Evolutionary conservation across 1,284 basidiomycete species (phyloP).

Genomic region (Pseudozyma flocculosa): DNA sequence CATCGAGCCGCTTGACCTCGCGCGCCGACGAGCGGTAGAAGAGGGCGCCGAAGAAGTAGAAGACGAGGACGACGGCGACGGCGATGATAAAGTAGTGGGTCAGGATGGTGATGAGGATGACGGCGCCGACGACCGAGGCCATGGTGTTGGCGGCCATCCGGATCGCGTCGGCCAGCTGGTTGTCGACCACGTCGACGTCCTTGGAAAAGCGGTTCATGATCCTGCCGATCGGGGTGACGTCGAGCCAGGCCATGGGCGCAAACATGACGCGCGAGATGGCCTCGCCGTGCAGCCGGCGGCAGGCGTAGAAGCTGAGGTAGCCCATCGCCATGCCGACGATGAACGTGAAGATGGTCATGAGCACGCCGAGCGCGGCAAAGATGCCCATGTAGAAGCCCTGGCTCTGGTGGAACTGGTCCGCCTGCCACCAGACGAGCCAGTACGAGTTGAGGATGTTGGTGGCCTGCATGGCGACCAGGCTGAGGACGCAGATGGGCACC

Average conservation of each 20-base stretch:
- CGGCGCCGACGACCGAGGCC: conserved; percentile 63
- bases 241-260: conserved; percentile 76
- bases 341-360: conserved; percentile 68
- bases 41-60: conserved; percentile 61
- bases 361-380: conserved; percentile 69
- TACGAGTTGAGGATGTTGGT: conserved; percentile 61
- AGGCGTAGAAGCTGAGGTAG: conserved; percentile 68
- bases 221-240: conserved; percentile 77
- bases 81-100: conserved; percentile 69
- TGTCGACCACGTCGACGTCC: conserved; percentile 86
- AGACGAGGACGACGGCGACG: conserved; percentile 58
- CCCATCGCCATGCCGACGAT: conserved; percentile 66
- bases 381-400: conserved; percentile 70
- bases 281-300: conserved; percentile 67
- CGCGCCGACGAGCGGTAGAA: conserved; percentile 87
- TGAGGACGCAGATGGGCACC: conserved; percentile 65
- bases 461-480: conserved; percentile 69
- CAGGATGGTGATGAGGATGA: conserved; percentile 70
- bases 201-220: conserved; percentile 75
- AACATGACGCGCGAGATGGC: conserved; percentile 64
- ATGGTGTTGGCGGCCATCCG: conserved; percentile 56
- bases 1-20: conserved; percentile 80
- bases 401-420: conserved; percentile 62
- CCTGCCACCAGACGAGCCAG: conserved; percentile 62
- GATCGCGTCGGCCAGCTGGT: conserved; percentile 61